Evolutionary conservation across 2,329 filamentous ascomycete genomes (phyloP).

Genomic region (Claviceps purpurea): DNA sequence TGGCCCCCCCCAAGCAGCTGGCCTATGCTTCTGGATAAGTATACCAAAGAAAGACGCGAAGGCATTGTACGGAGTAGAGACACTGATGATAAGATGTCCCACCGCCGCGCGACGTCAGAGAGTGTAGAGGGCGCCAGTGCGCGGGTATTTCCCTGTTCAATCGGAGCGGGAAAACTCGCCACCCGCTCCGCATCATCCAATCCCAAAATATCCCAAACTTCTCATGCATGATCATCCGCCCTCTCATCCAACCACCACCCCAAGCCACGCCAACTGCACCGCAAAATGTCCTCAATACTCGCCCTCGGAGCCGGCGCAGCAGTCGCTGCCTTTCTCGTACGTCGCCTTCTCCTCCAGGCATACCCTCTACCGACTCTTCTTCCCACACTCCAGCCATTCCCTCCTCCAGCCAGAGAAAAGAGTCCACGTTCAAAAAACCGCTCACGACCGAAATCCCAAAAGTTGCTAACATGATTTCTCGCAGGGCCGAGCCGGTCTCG

Average conservation of each 20-base stretch:
- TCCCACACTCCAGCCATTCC: background rate
- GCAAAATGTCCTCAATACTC: slow-evolving; percentile 28
- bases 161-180: slow-evolving; percentile 12
- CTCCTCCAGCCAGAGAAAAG: no score
- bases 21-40: no score
- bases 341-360: slow-evolving; percentile 6
- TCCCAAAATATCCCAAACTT: slow-evolving; percentile 15
- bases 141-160: background rate
- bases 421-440: no score
- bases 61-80: no score
- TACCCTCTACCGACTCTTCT: background rate
- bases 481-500: slow-evolving; percentile 81
- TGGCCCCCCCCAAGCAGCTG: no score
- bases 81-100: no score
- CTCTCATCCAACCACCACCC: background rate
- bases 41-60: no score
- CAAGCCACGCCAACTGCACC: background rate
- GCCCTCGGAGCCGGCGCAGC: slow-evolving; percentile 35
- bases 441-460: no score
- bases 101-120: no score
- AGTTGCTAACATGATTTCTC: background rate
- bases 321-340: slow-evolving; percentile 38
- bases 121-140: background rate
- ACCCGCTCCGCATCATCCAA: slow-evolving; percentile 5
- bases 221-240: background rate